Evolutionary conservation across 176 grass and related monocot species (phyloP), one percentile per base, ranked within the genome.

Genomic region (Cenchrus americanus): DNA sequence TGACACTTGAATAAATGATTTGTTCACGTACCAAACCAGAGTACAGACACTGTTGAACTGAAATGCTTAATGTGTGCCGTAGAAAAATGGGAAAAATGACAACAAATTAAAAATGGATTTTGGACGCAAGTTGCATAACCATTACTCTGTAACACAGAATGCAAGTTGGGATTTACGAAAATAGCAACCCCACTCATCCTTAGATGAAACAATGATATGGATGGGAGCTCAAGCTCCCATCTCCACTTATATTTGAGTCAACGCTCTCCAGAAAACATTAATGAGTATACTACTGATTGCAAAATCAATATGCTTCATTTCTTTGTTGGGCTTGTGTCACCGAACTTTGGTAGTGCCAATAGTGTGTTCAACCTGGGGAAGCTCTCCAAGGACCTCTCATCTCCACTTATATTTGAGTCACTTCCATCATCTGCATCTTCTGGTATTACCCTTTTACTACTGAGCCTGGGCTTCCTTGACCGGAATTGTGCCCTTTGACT

Each of bases 311-410:
- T 41, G 26, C 24, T 73, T 89, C 75, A 92, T 71, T 88, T 83
- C 75, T 86, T 83, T 41, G 62, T 88, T 13, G 47, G 49, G 73
- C 23, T 69, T 44, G 67, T 58, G 53, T 84, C 55, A 67, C 73
- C 44, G n/a, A 94, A 91, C 80, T 85, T 91, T 15, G 83, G 83
- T 51, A 91, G 77, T 13, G 69, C 30, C 53, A 90, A 76, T 74
- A 94, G 82, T 5, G 92, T 90, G 76, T 94, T 86, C 70, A 91
- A 82, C 55, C 92, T 76, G 18, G 80, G 76, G 42, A 86, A 90
- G 43, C 92, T 52, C 58, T 88, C 79, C 27, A 90, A 78, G 72
- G 79, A 57, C 42, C 86, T 83, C 76, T 91, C 83, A 71, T 88
- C 83, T 53, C 79, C 85, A 76, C 80, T 73, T 69, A 86, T 30